Base-by-base conservation (phyloP, 169 alveolate species). In the Nephromyces sp. region DNA sequence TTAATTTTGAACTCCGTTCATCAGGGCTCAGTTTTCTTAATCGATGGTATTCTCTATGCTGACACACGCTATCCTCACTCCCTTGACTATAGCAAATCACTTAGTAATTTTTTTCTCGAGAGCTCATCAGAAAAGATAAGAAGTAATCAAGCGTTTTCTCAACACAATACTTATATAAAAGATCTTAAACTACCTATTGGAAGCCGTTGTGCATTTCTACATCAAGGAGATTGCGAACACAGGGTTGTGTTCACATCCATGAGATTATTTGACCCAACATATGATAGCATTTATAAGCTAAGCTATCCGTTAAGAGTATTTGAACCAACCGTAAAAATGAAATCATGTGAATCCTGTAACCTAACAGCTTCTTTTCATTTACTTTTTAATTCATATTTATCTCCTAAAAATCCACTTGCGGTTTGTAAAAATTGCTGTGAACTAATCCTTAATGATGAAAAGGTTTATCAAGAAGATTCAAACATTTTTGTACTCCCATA, bases 141-240 rank as follows among this genome's bases (percentile, higher is more conserved):
- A 15, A 15, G 25, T 43, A 43, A 15, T 43, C n/a, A 43, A 15
- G 33, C n/a, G 2, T 33, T n/a, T 15, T 72, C 75, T 0, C 75
- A 69, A 27, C 61, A 70, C 31, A 33, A 53, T 43, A 43, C 67
- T 30, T 34, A 25, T 0, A 30, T 80, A 27, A 27, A 31, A 15
- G 75, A 80, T 31, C 22, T 77, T 31, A 25, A n/a, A n/a, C 62
- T 80, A 67, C 85, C 85, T 8, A 70, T 80, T 63, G 71, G 72
- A 15, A 22, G 64, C 0, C 86, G 32, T n/a, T 70, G 71, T 21
- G 33, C 66, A 6, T 80, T 70, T 34, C 70, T 80, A 6, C 86
- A 80, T 63, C 82, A 79, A 24, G 86, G 86, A n/a, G 75, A 72
- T 33, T 80, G 86, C 27, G 86, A 80, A 29, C 86, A 80, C 57